Percentiles rank a stretch among this genome's conserved stretches.
Evolutionary conservation across 495 filamentous ascomycete genomes (phyloP).

Genomic region (Xylaria sp.): DNA sequence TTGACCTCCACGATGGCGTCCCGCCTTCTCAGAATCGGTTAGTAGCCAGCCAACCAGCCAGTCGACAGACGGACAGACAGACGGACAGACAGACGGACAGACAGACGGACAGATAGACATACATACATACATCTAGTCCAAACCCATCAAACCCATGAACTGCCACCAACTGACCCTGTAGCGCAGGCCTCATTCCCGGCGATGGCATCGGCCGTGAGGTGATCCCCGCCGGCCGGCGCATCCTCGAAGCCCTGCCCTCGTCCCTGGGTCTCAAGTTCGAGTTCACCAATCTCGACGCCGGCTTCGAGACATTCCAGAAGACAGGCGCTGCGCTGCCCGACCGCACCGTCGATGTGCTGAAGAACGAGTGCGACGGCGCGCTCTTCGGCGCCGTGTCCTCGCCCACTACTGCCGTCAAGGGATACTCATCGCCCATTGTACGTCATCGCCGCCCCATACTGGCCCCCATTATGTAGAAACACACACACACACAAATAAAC

Average conservation of each 20-base stretch:
- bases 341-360: constrained; percentile 83
- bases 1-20: constrained; percentile 53
- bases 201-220: constrained; percentile 99
- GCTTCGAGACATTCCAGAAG: constrained; percentile 89
- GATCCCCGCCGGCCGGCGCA: constrained; percentile 88
- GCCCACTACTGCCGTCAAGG: constrained; percentile 83
- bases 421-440: constrained; percentile 94
- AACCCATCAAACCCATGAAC: not conserved
- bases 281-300: constrained; percentile 90
- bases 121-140: too few relatives aligned
- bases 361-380: constrained; percentile 91
- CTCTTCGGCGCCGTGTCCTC: constrained; percentile 97
- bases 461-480: too few relatives aligned
- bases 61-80: too few relatives aligned
- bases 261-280: constrained; percentile 89
- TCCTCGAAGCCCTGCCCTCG: constrained; percentile 87
- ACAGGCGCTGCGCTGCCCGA: constrained; percentile 89
- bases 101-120: too few relatives aligned
- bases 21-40: constrained; percentile 67
- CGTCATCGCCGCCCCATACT: not conserved
- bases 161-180: not conserved
- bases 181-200: constrained; percentile 88
- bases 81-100: too few relatives aligned
- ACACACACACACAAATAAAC: not conserved
- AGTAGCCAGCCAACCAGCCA: constrained; percentile 27